Evolutionary conservation across 2,329 filamentous ascomycete species (phyloP), one percentile per base, ranked within the genome.

Genomic region (Phaeosphaeriaceae sp.): DNA sequence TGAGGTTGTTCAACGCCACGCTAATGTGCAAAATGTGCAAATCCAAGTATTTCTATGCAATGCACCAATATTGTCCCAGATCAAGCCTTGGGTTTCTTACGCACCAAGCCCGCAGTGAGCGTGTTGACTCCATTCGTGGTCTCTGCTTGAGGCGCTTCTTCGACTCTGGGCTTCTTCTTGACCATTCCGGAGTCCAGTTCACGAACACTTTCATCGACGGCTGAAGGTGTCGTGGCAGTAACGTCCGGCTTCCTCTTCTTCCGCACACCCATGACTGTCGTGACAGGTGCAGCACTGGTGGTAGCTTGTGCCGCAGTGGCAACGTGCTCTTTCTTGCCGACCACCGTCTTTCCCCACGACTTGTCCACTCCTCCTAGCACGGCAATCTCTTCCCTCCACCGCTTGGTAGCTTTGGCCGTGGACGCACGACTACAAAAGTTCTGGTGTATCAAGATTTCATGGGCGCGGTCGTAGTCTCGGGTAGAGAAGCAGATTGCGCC

Each of bases 301-400:
- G 48, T 42, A 4, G 33, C 22, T 21, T 25, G 50, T 2, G 49
- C 42, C 2, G 44, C n/a, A 40, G 57, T 9, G 1, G 55, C 46
- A 10, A 49, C 31, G 7, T 51, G 48, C 19, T 71, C 69, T 55
- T 71, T 73, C 53, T 54, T 63, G 1, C 75, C 75, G 1, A 64
- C 52, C 1, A 75, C 65, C 9, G 62, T 69, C 62, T 66, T 73
- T 9, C 70, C 61, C 74, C 74, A 76, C 7, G 60, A 55, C 3
- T 69, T 60, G 21, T 48, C 31, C 15, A 63, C 54, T 1, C 74
- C 74, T 22, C 70, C 75, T 1, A 79, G 60, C 6, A 79, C 72
- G 17, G 84, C 85, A 1, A 89, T 86, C 69, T 94, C 90, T 15
- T 83, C 83, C 45, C 88, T 82, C 91, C 91, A 95, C 53, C 89